Evolutionary conservation across 352 stramenopile species (phyloP).

Genomic region (Phytophthora gonapodyides): DNA sequence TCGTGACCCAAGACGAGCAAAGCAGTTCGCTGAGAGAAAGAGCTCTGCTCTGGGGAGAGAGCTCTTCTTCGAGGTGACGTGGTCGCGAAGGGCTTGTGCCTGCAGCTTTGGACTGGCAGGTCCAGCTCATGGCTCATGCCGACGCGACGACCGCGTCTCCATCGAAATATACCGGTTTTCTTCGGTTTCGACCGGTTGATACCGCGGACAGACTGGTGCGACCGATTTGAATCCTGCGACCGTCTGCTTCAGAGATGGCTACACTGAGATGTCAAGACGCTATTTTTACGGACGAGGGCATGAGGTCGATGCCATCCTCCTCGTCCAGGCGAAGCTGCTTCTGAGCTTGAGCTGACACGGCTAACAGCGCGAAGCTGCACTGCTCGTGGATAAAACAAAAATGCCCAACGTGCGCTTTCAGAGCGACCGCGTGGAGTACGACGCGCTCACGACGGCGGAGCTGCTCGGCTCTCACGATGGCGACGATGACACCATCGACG

Average conservation of each 20-base stretch:
- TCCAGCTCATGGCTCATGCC: too few species aligned
- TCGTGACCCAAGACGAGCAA: too few species aligned
- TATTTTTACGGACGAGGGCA: conserved; percentile 30
- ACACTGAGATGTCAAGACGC: conserved; percentile 18
- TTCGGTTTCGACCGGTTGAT: background rate
- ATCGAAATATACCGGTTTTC: conserved; percentile 17
- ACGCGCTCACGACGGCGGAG: conserved; percentile 24
- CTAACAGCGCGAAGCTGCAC: background rate
- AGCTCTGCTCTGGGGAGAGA: background rate
- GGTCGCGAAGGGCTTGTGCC: too few species aligned
- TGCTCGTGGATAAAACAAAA: background rate
- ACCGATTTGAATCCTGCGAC: background rate
- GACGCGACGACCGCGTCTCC: conserved; percentile 6
- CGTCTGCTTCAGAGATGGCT: conserved; percentile 18
- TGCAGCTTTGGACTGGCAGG: too few species aligned
- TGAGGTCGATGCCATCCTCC: background rate
- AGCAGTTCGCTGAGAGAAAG: too few species aligned
- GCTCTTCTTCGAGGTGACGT: too few species aligned
- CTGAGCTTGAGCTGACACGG: background rate
- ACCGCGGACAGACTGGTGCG: background rate
- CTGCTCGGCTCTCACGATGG: conserved; percentile 22
- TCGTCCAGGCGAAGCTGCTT: too few species aligned
- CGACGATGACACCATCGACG: conserved; percentile 9
- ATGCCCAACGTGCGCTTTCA: conserved; percentile 25
- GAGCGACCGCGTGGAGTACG: conserved; percentile 15